These are phyloP conservation scores for Macrolepiota fuliginosa DNA, from an alignment of 768 basidiomycete genomes.

Conservation along the genomic window DNA sequence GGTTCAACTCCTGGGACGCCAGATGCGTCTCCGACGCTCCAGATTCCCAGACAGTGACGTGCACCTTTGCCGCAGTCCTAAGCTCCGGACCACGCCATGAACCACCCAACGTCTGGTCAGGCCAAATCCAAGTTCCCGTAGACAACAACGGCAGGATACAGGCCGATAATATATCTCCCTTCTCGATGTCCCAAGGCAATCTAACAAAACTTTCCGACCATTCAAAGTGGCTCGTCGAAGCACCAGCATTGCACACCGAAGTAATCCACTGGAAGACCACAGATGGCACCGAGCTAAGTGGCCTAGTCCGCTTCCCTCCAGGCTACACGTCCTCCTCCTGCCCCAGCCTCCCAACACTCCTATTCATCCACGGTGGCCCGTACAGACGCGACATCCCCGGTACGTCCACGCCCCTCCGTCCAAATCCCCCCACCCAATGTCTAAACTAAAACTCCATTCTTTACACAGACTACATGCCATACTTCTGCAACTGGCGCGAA, in stretches of 20 bases:
- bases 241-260: constrained; percentile 24
- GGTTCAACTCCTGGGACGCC: constrained; percentile 37
- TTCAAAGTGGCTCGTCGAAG: constrained; percentile 28
- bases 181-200: constrained; percentile 1
- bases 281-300: constrained; percentile 28
- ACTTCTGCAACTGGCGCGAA: constrained; percentile 37
- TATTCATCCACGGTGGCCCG: constrained; percentile 12
- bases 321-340: constrained; percentile 12
- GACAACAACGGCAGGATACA: constrained; percentile 12
- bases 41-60: constrained; percentile 20
- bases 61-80: constrained; percentile 28
- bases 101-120: constrained; percentile 34
- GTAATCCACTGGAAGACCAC: constrained; percentile 26
- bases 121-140: constrained; percentile 19
- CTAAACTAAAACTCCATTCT: not conserved
- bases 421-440: not conserved
- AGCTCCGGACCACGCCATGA: constrained; percentile 31
- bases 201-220: constrained; percentile 28
- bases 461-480: constrained; percentile 34
- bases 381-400: constrained; percentile 26
- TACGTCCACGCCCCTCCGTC: not conserved
- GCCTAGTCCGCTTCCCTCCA: constrained; percentile 30
- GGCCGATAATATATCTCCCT: not conserved
- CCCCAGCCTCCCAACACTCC: constrained; percentile 5
- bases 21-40: constrained; percentile 19